phyloP scores from a whole-genome alignment of 305 asterid species.

The Solanum hybrid region DNA sequence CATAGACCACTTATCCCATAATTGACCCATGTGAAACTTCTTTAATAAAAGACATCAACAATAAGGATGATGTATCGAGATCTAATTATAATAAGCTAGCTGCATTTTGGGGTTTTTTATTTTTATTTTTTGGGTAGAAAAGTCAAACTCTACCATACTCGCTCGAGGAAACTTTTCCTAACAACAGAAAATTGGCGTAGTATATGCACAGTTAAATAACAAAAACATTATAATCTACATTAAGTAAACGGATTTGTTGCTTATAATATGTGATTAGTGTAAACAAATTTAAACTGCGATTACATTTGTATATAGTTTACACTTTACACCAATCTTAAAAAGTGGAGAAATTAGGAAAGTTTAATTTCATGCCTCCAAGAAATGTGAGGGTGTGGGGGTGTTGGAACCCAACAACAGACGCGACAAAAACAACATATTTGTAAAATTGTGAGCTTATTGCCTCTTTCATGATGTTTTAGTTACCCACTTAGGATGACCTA shows the following conservation, averaged over 20 bases:
- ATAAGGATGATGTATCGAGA: not conserved
- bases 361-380: not conserved
- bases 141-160: not conserved
- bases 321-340: not conserved
- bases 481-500: not conserved
- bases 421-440: not conserved
- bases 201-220: not conserved
- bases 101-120: not conserved
- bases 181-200: not conserved
- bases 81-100: not conserved
- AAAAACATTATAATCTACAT: not conserved
- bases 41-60: not conserved
- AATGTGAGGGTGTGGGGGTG: not conserved
- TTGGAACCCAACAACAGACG: not conserved
- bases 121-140: not conserved
- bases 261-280: not conserved
- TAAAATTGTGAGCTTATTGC: not conserved
- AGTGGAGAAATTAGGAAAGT: not conserved
- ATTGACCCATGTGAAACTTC: not conserved
- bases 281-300: not conserved
- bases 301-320: not conserved
- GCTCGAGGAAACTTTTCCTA: not conserved
- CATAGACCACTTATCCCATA: not conserved
- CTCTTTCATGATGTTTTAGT: not conserved
- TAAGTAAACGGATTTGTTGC: not conserved